These are phyloP conservation scores for Cephalotrichum gorgonifer DNA, from an alignment of 2,329 filamentous ascomycete genomes.

Conservation along the genomic window DNA sequence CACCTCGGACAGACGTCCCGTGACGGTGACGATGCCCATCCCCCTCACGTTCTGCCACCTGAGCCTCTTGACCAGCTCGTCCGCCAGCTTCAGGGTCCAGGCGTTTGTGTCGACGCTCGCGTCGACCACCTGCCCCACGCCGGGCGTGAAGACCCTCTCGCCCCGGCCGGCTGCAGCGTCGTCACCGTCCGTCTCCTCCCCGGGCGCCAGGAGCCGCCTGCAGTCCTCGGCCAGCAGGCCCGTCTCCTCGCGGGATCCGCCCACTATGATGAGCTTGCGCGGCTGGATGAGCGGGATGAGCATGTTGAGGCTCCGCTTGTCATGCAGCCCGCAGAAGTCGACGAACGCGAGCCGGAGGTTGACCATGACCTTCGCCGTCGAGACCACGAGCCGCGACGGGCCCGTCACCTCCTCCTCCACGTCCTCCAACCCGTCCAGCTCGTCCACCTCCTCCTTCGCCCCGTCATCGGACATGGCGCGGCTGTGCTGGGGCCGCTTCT, in stretches of 20 bases:
- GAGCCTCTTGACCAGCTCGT: slow-evolving; percentile 72
- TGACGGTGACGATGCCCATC: slow-evolving; percentile 85
- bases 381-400: slow-evolving; percentile 66
- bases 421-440: slow-evolving; percentile 49
- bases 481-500: slow-evolving; percentile 49
- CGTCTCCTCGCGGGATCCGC: slow-evolving; percentile 72
- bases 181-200: slow-evolving; percentile 28
- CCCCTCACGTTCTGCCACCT: slow-evolving; percentile 93
- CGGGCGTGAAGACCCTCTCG: slow-evolving; percentile 71
- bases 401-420: slow-evolving; percentile 40
- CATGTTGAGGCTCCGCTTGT: slow-evolving; percentile 89
- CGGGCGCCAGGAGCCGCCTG: slow-evolving; percentile 48
- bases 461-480: slow-evolving; percentile 32
- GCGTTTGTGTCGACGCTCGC: slow-evolving; percentile 96
- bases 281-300: slow-evolving; percentile 89
- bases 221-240: slow-evolving; percentile 69
- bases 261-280: slow-evolving; percentile 86
- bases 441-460: slow-evolving; percentile 33
- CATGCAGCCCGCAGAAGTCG: slow-evolving; percentile 86
- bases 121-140: slow-evolving; percentile 63
- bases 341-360: slow-evolving; percentile 75
- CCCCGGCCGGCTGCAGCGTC: slow-evolving; percentile 14
- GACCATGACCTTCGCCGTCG: slow-evolving; percentile 52
- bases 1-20: slow-evolving; percentile 48
- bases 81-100: slow-evolving; percentile 87